A percentile compares a stretch with the other conserved stretches of the same genome.
Evolutionary conservation across 1,139 yeast genomes (phyloP).

Genomic region (Blastobotrys petasosporus): DNA sequence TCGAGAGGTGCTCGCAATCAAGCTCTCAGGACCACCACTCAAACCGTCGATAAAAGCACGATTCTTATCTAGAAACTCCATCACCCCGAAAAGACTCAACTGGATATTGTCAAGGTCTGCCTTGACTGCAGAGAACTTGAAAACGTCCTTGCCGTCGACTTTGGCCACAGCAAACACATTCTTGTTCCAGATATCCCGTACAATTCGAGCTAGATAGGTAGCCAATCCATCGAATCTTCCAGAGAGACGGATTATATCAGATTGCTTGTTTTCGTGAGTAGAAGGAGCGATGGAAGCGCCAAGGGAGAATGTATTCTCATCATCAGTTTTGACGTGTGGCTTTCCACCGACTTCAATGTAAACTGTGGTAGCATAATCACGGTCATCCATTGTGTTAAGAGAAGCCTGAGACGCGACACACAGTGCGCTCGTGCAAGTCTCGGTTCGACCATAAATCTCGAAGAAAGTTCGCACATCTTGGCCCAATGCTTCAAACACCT

Average conservation of each 20-base stretch:
- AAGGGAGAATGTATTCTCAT: conserved; percentile 22
- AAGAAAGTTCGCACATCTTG: conserved; percentile 53
- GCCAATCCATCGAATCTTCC: conserved; percentile 93
- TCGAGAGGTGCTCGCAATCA: conserved; percentile 18
- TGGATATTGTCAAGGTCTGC: conserved; percentile 29
- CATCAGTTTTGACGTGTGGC: conserved; percentile 33
- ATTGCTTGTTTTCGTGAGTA: conserved; percentile 4
- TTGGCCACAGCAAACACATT: conserved; percentile 51
- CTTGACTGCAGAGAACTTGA: conserved; percentile 13
- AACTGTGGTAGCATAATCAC: conserved; percentile 46
- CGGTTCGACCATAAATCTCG: conserved; percentile 56
- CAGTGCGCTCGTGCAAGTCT: conserved; percentile 82
- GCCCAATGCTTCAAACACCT: conserved; percentile 61
- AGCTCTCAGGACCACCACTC: conserved; percentile 33
- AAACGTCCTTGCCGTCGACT: conserved; percentile 10
- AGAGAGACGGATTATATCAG: conserved; percentile 65
- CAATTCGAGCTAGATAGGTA: conserved; percentile 66
- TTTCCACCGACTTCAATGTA: conserved; percentile 48
- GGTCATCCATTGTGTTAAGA: conserved; percentile 25
- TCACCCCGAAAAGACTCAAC: conserved; percentile 30
- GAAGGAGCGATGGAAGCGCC: conserved; percentile 7
- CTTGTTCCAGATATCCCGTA: conserved; percentile 71
- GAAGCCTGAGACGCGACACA: conserved; percentile 66
- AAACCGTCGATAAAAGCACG: conserved; percentile 39
- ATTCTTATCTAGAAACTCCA: conserved; percentile 35